Percentiles rank a stretch among this genome's conserved stretches.
phyloP scores from a whole-genome alignment of 306 rosid genomes.

The Elaeagnus macrophylla region DNA sequence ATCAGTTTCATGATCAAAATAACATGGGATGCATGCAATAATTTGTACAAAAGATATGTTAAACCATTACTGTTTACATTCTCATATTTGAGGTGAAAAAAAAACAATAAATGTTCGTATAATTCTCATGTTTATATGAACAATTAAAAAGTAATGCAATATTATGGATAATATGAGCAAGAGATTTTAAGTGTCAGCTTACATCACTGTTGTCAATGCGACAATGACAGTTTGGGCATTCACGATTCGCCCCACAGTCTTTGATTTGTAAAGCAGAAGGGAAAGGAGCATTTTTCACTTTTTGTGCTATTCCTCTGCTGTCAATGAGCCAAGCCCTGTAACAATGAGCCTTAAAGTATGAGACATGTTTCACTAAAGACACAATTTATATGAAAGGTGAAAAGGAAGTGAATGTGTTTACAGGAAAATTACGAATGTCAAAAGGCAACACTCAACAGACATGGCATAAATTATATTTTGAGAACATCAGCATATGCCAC shows the following conservation, averaged over 20 bases:
- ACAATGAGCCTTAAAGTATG: neutral
- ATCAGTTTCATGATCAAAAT: too few relatives aligned
- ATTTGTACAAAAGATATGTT: too few relatives aligned
- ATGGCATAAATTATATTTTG: too few relatives aligned
- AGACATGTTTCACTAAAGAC: neutral
- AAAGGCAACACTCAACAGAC: neutral
- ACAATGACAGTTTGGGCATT: constrained; percentile 69
- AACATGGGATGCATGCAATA: too few relatives aligned
- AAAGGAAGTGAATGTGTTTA: neutral
- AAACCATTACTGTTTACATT: too few relatives aligned
- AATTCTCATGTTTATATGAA: too few relatives aligned
- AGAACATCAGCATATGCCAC: too few relatives aligned
- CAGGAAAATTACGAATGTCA: neutral
- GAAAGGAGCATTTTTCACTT: constrained; percentile 46
- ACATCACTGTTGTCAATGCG: constrained; percentile 75
- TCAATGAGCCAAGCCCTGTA: constrained; percentile 74
- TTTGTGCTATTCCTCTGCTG: constrained; percentile 66
- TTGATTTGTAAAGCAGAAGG: constrained; percentile 45
- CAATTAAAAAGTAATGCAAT: neutral
- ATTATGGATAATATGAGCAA: neutral
- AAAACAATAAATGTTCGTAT: too few relatives aligned
- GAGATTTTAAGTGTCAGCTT: constrained; percentile 16
- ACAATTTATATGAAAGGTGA: neutral
- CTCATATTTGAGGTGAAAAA: too few relatives aligned
- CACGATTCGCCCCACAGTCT: constrained; percentile 68